A percentile compares a stretch with the other conserved stretches of the same genome.
These are phyloP conservation scores for Erysiphe neolycopersici DNA, from an alignment of 2,329 filamentous ascomycete genomes.

Conservation along the genomic window DNA sequence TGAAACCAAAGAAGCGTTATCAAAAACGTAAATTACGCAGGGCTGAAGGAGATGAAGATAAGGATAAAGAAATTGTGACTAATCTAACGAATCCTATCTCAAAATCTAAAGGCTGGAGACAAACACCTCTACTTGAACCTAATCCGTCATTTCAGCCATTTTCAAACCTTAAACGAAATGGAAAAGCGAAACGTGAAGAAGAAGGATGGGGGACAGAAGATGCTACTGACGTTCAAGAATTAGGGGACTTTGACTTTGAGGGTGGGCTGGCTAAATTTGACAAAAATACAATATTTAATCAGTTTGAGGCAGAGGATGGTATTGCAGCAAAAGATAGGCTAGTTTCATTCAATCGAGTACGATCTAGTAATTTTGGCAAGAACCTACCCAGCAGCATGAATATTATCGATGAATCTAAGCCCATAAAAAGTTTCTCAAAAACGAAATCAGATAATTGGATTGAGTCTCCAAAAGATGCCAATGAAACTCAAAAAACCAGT, in stretches of 20 bases:
- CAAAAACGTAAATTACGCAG: conserved; percentile 4
- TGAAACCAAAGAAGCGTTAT: conserved; percentile 8
- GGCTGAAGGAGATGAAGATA: conserved; percentile 16
- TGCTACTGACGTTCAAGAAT: conserved; percentile 75
- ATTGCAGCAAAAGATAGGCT: conserved; percentile 78
- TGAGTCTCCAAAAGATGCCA: conserved; percentile 30
- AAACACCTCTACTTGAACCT: conserved; percentile 37
- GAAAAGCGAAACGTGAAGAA: conserved; percentile 20
- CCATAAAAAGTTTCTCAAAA: conserved; percentile 9
- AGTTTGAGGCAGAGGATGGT: conserved; percentile 70
- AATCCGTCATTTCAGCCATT: conserved; percentile 36
- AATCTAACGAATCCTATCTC: conserved; percentile 18
- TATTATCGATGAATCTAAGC: conserved; percentile 39
- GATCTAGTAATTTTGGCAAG: conserved; percentile 53
- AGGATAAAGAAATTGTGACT: conserved; percentile 15
- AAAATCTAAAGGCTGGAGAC: conserved; percentile 38
- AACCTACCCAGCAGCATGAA: conserved; percentile 84
- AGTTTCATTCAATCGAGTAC: conserved; percentile 52
- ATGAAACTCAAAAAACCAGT: conserved; percentile 7
- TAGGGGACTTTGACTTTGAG: conserved; percentile 87
- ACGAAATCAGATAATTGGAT: conserved; percentile 26
- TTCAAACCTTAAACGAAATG: conserved; percentile 24
- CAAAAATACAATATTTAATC: conserved; percentile 72
- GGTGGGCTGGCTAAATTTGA: conserved; percentile 81
- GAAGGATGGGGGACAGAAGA: conserved; percentile 94